Evolutionary conservation across 78 protist genomes (phyloP).

Genomic region (Creolimax fragrantissima): DNA sequence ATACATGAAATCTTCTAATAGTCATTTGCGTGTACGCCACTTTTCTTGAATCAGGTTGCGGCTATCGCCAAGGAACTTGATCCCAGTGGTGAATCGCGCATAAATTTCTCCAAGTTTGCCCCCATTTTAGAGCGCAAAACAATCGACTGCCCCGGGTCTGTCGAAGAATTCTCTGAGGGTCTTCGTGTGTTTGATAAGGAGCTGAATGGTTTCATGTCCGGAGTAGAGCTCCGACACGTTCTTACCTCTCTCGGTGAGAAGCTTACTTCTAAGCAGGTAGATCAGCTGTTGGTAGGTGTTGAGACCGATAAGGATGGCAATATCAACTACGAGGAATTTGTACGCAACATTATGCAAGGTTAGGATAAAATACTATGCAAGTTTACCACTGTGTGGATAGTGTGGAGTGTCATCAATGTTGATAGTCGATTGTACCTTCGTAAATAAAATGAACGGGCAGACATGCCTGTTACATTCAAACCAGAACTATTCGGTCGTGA

Average conservation of each 20-base stretch:
- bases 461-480: too few relatives aligned
- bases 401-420: too few relatives aligned
- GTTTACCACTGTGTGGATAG: too few relatives aligned
- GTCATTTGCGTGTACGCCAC: too few relatives aligned
- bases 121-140: slow-evolving; percentile 10
- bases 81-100: not conserved
- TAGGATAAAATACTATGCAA: too few relatives aligned
- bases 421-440: too few relatives aligned
- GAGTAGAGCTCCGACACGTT: slow-evolving; percentile 44
- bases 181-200: slow-evolving; percentile 68
- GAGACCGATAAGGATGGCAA: slow-evolving; percentile 22
- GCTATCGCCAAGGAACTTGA: not conserved
- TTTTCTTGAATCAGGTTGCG: not conserved
- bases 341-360: slow-evolving; percentile 24
- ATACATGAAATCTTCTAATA: too few relatives aligned
- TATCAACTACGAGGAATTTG: slow-evolving; percentile 40
- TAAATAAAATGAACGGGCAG: too few relatives aligned
- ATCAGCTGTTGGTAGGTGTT: slow-evolving; percentile 6
- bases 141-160: slow-evolving; percentile 1
- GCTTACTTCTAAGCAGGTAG: slow-evolving; percentile 65
- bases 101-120: slow-evolving; percentile 15
- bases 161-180: slow-evolving; percentile 34
- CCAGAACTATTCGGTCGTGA: too few relatives aligned
- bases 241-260: slow-evolving; percentile 72
- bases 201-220: slow-evolving; percentile 60